Base-by-base conservation (phyloP, 768 basidiomycete genomes). In the Lactarius vividus region DNA sequence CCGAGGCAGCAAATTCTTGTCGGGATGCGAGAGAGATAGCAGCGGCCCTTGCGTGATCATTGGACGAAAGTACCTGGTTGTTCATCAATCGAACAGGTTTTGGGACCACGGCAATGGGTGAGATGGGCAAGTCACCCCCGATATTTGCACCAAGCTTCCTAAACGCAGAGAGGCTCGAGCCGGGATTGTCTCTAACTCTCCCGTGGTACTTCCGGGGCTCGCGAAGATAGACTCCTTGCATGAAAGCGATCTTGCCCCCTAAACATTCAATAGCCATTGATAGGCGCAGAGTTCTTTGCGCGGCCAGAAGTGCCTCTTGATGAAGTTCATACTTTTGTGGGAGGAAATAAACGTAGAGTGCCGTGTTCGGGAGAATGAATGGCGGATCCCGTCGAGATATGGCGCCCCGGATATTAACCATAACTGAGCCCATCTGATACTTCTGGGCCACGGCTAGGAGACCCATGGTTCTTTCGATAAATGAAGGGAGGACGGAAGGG, bases 1-100 rank as follows among this genome's bases (percentile, higher is more conserved):
- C 63, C 37, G 63, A 52, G 10, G 63, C 29, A 31, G 52, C 52
- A 4, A 64, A 23, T 16, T 55, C 58, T n/a, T 53, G n/a, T n/a
- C n/a, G 49, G 28, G 29, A 31, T 18, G 63, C 23, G 29, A 28
- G 23, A 18, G 57, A 23, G 11, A 33, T 57, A 23, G n/a, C 33
- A 9, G 55, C 28, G 37, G 33, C 11, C 31, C 13, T 23, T 16
- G 63, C 49, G 16, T 42, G 44, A 9, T 49, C 46, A 57, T n/a
- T 13, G 6, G 59, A 31, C 7, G 58, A 55, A 59, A 64, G 4
- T 15, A 57, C 63, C 37, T 16, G 28, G 10, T 64, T 64, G 63
- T 64, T 59, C 63, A 64, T 59, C 29, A 42, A 26, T 18, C 16
- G 29, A n/a, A 16, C 26, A 18, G 13, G 33, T 5, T 13, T n/a